Percentiles rank a stretch among this genome's conserved stretches.
Conservation (phyloP, 805 yeast species). For the Candida verbasci region DNA sequence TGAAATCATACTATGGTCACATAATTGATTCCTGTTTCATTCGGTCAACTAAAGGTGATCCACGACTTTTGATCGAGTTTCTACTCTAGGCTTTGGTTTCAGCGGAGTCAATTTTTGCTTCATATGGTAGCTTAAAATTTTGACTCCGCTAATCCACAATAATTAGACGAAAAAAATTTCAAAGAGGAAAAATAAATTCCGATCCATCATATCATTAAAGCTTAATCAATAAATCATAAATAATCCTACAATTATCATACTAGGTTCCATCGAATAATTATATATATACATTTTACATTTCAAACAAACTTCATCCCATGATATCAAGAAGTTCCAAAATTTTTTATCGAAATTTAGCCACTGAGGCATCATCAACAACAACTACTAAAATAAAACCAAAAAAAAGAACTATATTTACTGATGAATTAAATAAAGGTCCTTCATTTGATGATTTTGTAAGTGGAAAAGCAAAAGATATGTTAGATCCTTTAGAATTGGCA, state of each 20-base stretch:
- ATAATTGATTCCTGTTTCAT: too few relatives aligned
- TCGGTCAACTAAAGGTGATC: too few relatives aligned
- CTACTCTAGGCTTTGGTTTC: too few relatives aligned
- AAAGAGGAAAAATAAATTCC: neutral
- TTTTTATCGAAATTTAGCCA: slow-evolving; percentile 1
- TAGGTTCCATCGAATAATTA: too few relatives aligned
- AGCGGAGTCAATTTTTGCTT: too few relatives aligned
- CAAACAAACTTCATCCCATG: too few relatives aligned
- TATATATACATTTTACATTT: too few relatives aligned
- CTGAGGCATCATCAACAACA: slow-evolving; percentile 5
- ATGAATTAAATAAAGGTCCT: slow-evolving; percentile 77
- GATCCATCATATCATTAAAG: too few relatives aligned
- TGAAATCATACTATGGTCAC: too few relatives aligned
- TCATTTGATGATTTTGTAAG: slow-evolving; percentile 86
- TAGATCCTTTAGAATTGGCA: slow-evolving; percentile 77
- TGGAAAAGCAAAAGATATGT: slow-evolving; percentile 69
- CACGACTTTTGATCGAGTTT: too few relatives aligned
- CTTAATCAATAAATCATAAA: too few relatives aligned
- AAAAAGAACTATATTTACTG: slow-evolving; percentile 59
- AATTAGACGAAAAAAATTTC: neutral
- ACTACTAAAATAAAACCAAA: slow-evolving; percentile 20
- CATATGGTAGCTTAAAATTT: neutral
- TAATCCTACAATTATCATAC: neutral
- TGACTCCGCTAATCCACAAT: too few relatives aligned
- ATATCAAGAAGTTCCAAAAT: slow-evolving; percentile 1